phyloP scores from a whole-genome alignment of 2,329 filamentous ascomycete species.

The Aspergillus chevalieri region DNA sequence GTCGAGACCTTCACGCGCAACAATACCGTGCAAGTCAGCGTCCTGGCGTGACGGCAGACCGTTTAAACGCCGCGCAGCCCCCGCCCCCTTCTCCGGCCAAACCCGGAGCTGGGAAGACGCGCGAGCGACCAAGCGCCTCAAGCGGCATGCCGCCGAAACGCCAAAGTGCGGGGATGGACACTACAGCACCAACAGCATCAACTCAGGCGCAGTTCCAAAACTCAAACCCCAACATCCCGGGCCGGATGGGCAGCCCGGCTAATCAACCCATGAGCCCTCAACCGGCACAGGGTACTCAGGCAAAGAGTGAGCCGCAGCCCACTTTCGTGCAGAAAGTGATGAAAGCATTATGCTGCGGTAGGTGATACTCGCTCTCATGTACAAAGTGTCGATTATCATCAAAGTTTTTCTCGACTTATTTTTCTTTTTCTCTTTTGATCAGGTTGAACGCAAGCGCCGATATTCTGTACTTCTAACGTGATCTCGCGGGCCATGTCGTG shows the following conservation, averaged over 20 bases:
- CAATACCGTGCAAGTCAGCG: slow-evolving; percentile 54
- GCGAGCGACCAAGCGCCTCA: slow-evolving; percentile 68
- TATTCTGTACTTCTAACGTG: slow-evolving; percentile 9
- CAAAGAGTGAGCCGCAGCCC: slow-evolving; percentile 62
- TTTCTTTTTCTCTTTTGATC: not conserved
- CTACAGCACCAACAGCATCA: slow-evolving; percentile 78
- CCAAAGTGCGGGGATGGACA: slow-evolving; percentile 61
- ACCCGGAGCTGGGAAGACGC: slow-evolving; percentile 65
- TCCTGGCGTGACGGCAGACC: slow-evolving; percentile 67
- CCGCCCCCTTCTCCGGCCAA: slow-evolving; percentile 80
- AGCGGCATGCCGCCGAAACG: slow-evolving; percentile 69
- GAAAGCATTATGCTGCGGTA: slow-evolving; percentile 86
- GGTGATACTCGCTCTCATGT: slow-evolving; percentile 20
- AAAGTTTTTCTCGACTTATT: not conserved
- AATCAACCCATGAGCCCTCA: slow-evolving; percentile 57
- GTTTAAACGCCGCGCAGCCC: slow-evolving; percentile 92
- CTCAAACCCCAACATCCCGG: slow-evolving; percentile 78
- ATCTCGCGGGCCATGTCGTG: not conserved
- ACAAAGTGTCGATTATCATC: not conserved
- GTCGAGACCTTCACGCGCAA: slow-evolving; percentile 72
- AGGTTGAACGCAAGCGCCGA: slow-evolving; percentile 27
- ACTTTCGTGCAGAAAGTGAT: slow-evolving; percentile 86
- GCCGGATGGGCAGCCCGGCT: slow-evolving; percentile 51
- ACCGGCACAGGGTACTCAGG: slow-evolving; percentile 47
- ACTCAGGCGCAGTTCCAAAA: slow-evolving; percentile 96